Evolutionary conservation across 108 stramenopile species (phyloP).

Genomic region (Cyclostephanos tholiformis): DNA sequence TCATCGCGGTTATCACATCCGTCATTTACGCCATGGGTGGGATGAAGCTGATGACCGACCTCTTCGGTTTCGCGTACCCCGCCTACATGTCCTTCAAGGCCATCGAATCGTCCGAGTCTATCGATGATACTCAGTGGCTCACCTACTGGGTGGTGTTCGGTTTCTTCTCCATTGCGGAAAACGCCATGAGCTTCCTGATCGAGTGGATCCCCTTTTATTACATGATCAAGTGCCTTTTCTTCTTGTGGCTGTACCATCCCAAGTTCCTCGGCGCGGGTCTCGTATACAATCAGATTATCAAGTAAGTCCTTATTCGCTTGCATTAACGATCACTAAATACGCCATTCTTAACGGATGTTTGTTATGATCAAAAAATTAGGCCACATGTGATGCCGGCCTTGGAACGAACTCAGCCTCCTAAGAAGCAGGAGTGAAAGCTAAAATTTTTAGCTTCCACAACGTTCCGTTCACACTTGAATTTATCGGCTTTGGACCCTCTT

Average conservation of each 20-base stretch:
- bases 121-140: slow-evolving; percentile 94
- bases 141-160: slow-evolving; percentile 98
- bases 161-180: slow-evolving; percentile 73
- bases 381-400: slow-evolving; percentile 58
- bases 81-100: slow-evolving; percentile 98
- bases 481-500: neutral
- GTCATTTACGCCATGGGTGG: slow-evolving; percentile 65
- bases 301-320: slow-evolving; percentile 33
- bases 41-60: slow-evolving; percentile 82
- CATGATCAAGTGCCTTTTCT: slow-evolving; percentile 72
- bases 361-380: slow-evolving; percentile 16
- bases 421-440: slow-evolving; percentile 29
- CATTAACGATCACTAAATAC: neutral
- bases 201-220: slow-evolving; percentile 82
- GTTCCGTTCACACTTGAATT: slow-evolving; percentile 1
- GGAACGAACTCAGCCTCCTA: slow-evolving; percentile 23
- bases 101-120: slow-evolving; percentile 74
- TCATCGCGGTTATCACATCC: slow-evolving; percentile 31
- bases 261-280: slow-evolving; percentile 75
- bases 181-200: slow-evolving; percentile 50
- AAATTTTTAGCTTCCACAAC: neutral
- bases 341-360: neutral
- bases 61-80: slow-evolving; percentile 93
- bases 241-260: slow-evolving; percentile 88
- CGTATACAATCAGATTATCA: slow-evolving; percentile 69